Evolutionary conservation across 208 protist species (phyloP), one percentile per base, ranked within the genome.

Genomic region (Endotrypanum monterogeii): DNA sequence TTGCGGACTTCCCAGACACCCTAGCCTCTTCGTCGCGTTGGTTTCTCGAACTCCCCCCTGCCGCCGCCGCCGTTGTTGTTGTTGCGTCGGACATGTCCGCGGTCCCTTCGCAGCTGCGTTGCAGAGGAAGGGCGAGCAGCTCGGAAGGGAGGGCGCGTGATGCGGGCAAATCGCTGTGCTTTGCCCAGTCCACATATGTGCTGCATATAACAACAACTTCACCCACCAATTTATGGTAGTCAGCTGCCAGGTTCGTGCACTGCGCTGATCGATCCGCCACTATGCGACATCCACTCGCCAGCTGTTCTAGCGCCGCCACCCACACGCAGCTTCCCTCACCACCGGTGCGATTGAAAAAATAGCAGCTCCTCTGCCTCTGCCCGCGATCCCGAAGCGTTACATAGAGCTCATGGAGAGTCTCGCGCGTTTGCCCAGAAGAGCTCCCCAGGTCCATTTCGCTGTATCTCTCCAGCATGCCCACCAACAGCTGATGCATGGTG

Each of bases 161-260:
- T 6, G 73, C 28, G 1, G 79, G 78, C 41, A 90, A 71, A 4
- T 67, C 9, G 23, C 56, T 73, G 37, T 77, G 30, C 57, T 89
- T 84, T 14, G 89, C 78, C 91, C 91, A 96, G 76, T 90, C 93
- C 20, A 93, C 79, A 67, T 93, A 96, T 71, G 86, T 84, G 62
- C 84, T 86, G 57, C 88, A 89, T 37, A 91, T 48, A 67, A 93
- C 89, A 11, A 88, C 86, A n/a, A 87, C 83, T 39, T 88, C 85
- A 72, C 88, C 84, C n/a, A 84, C 58, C 6, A 95, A 20, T 25
- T 84, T 79, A 25, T 87, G 90, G 28, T 81, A 79, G 35, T 82
- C 78, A 12, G 80, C 54, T 16, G 79, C 82, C 46, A 68, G 50
- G 9, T 81, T 74, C 39, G 83, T 87, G 73, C 85, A 79, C 65